Base-by-base conservation (phyloP, 2,329 filamentous ascomycete genomes). In the Colletotrichum acutatum region DNA sequence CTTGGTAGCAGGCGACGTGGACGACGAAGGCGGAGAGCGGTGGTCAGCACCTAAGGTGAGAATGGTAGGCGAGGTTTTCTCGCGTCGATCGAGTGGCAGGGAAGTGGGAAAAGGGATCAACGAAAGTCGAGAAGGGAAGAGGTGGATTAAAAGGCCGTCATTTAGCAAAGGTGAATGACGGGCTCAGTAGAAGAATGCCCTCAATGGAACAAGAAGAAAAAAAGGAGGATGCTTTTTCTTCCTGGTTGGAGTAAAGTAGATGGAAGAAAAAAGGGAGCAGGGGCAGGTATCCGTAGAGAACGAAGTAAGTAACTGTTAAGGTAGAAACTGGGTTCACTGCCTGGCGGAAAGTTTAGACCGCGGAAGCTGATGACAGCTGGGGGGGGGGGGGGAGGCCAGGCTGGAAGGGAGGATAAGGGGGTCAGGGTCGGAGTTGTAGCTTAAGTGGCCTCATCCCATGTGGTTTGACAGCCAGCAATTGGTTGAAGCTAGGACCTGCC, bases 101-200 rank as follows among this genome's bases (percentile, higher is more conserved):
- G 68, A 42, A 53, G 63, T 30, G 46, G 42, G 42, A 59, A 64
- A 66, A 26, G 19, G 30, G 61, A 58, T 66, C 59, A 85, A 84
- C 77, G 83, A 85, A 76, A 82, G 83, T 85, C 78, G 77, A 80
- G 83, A 85, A 84, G 78, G 74, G 77, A 79, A 83, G 81, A 72
- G 68, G 71, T 75, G 78, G 78, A 85, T 85, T 84, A 85, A 79
- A 84, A 84, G 74, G 79, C 76, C 74, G 78, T 75, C 78, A 77
- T 75, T 73, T 68, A 75, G 66, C 59, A 76, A 75, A 66, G 71
- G 70, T 67, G 71, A 75, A 65, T 59, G 61, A 74, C 60, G 63
- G 74, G 69, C 69, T 70, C 74, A 75, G 70, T 76, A 74, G 71
- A 68, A 63, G 28, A 63, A 56, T 57, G 59, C 26, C 30, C 52